These are phyloP conservation scores for Fusarium tanahbumbuense DNA, from an alignment of 2,329 filamentous ascomycete species.

Conservation along the genomic window DNA sequence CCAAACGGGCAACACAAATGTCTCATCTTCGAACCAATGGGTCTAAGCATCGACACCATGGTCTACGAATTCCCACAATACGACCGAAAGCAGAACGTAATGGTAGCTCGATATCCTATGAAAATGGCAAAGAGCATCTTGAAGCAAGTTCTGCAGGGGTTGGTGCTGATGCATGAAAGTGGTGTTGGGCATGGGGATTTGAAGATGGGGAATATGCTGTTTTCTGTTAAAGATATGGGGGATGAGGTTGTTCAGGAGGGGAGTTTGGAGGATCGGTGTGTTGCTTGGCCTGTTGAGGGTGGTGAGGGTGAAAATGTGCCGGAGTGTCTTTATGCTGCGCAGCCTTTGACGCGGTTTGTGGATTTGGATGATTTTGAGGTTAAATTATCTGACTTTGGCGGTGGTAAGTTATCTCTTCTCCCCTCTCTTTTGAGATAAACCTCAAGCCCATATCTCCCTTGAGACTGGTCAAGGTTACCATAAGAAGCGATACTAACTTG, in stretches of 20 bases:
- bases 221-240: accelerated
- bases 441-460: accelerated
- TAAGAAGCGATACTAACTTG: no score
- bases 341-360: not conserved
- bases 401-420: not conserved
- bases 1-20: not conserved
- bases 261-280: not conserved
- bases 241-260: not conserved
- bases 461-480: no score
- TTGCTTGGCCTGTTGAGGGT: not conserved
- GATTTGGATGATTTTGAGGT: accelerated
- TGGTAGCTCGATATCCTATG: not conserved
- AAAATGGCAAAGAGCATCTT: not conserved
- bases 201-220: not conserved
- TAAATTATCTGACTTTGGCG: not conserved
- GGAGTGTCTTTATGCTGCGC: accelerated
- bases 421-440: no score
- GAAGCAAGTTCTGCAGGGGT: not conserved
- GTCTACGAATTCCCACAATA: not conserved
- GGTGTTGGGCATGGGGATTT: not conserved
- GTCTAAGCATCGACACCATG: not conserved
- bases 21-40: not conserved
- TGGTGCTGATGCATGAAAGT: not conserved
- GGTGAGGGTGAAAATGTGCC: not conserved
- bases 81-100: accelerated